A percentile compares a stretch with the other conserved stretches of the same genome.
Evolutionary conservation across 441 rosid genomes (phyloP).

Genomic region (Adansonia grandidieri): DNA sequence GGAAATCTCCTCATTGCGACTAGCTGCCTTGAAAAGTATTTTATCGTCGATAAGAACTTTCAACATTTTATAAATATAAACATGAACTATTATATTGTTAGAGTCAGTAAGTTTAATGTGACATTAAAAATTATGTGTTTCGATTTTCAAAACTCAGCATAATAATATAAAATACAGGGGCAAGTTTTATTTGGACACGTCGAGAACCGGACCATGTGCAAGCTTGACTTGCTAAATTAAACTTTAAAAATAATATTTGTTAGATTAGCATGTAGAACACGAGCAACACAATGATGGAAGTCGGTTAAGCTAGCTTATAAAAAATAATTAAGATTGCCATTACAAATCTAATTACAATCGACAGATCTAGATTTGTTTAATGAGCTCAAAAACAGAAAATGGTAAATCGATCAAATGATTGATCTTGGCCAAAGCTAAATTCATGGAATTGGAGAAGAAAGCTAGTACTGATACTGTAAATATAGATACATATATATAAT

Average conservation of each 20-base stretch:
- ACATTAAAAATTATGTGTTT: background rate
- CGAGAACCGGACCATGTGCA: constrained; percentile 1
- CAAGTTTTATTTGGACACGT: background rate
- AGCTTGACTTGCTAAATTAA: constrained; percentile 2
- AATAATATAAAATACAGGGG: background rate
- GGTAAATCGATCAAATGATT: background rate
- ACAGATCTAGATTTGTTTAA: background rate
- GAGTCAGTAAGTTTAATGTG: background rate
- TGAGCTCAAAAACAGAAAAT: background rate
- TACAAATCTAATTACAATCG: background rate
- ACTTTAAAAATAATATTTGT: background rate
- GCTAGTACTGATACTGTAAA: background rate
- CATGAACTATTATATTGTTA: background rate
- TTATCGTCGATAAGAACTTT: background rate
- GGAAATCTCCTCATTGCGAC: background rate
- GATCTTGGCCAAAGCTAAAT: background rate
- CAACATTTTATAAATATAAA: background rate
- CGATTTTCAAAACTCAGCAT: background rate
- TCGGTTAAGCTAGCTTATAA: background rate
- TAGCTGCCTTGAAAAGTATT: background rate
- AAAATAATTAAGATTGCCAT: background rate
- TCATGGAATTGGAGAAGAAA: background rate
- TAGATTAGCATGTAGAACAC: background rate
- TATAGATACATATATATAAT: too few relatives aligned
- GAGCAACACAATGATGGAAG: constrained; percentile 1